phyloP scores from a whole-genome alignment of 2,329 filamentous ascomycete species.

The Beauveria pseudobassiana region DNA sequence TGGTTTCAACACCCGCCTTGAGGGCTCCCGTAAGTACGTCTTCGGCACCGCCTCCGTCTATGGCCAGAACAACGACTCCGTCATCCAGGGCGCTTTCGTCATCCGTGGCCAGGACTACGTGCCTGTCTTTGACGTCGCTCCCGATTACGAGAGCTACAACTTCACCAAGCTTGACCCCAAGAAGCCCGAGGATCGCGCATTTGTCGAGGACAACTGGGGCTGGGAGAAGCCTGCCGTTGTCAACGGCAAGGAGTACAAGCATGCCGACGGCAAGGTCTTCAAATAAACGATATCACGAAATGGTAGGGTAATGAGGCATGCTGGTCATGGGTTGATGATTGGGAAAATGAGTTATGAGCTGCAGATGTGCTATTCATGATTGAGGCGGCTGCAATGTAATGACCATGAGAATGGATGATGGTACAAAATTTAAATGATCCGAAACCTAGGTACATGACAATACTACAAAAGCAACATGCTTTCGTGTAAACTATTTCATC shows the following conservation, averaged over 20 bases:
- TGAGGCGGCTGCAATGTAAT: conserved; percentile 3
- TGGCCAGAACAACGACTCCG: conserved; percentile 78
- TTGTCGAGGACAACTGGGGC: conserved; percentile 79
- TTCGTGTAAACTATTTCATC: not conserved
- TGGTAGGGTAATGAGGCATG: conserved; percentile 24
- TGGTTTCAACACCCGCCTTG: conserved; percentile 95
- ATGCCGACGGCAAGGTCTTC: conserved; percentile 95
- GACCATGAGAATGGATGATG: not conserved
- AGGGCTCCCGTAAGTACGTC: conserved; percentile 95
- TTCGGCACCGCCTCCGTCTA: conserved; percentile 89
- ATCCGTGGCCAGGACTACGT: conserved; percentile 82
- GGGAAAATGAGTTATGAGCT: conserved; percentile 14
- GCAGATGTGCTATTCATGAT: conserved; percentile 7
- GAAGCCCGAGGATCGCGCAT: conserved; percentile 77
- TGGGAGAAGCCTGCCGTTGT: conserved; percentile 81
- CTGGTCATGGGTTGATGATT: conserved; percentile 20
- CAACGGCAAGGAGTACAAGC: conserved; percentile 81
- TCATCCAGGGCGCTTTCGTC: conserved; percentile 90
- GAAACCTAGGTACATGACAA: not conserved
- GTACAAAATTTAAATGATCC: not conserved
- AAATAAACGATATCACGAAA: conserved; percentile 57
- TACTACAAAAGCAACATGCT: not conserved
- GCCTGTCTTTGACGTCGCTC: conserved; percentile 92
- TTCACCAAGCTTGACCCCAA: conserved; percentile 93
- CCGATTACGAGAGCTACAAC: conserved; percentile 92